Conservation (phyloP, 2,329 filamentous ascomycete species). For the Ceratocystis destructans region DNA sequence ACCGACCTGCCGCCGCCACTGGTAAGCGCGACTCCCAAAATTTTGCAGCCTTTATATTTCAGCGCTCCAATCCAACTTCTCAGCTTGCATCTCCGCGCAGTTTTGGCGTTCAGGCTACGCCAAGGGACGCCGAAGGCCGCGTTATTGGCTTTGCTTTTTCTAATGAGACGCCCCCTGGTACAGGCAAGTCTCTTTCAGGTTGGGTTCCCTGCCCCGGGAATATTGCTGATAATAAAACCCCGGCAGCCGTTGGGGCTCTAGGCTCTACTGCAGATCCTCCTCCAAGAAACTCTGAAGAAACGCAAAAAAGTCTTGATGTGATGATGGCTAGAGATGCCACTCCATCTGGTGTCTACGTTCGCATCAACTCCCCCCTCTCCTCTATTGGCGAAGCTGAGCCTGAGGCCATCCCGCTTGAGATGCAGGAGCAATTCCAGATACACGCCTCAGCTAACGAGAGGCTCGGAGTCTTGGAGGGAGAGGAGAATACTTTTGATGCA, state of each 20-base stretch:
- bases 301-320: background rate
- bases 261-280: background rate
- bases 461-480: slow-evolving; percentile 28
- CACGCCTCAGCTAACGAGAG: slow-evolving; percentile 13
- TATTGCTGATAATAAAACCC: background rate
- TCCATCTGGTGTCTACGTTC: slow-evolving; percentile 16
- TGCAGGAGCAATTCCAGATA: slow-evolving; percentile 18
- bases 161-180: slow-evolving; percentile 29
- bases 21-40: slow-evolving; percentile 30
- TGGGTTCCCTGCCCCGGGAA: slow-evolving; percentile 18
- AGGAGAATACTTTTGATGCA: slow-evolving; percentile 57
- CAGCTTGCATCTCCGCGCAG: slow-evolving; percentile 37
- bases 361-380: slow-evolving; percentile 24
- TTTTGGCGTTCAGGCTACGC: slow-evolving; percentile 36
- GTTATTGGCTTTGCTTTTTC: slow-evolving; percentile 45
- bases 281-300: background rate
- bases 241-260: background rate
- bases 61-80: slow-evolving; percentile 40
- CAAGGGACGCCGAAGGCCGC: slow-evolving; percentile 41
- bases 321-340: background rate
- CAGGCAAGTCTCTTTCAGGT: background rate
- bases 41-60: slow-evolving; percentile 46
- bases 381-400: slow-evolving; percentile 32
- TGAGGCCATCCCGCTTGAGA: slow-evolving; percentile 21
- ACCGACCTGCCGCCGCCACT: background rate